Evolutionary conservation across 495 filamentous ascomycete genomes (phyloP), one percentile per base, ranked within the genome.

Genomic region (Penicillium ucsense): DNA sequence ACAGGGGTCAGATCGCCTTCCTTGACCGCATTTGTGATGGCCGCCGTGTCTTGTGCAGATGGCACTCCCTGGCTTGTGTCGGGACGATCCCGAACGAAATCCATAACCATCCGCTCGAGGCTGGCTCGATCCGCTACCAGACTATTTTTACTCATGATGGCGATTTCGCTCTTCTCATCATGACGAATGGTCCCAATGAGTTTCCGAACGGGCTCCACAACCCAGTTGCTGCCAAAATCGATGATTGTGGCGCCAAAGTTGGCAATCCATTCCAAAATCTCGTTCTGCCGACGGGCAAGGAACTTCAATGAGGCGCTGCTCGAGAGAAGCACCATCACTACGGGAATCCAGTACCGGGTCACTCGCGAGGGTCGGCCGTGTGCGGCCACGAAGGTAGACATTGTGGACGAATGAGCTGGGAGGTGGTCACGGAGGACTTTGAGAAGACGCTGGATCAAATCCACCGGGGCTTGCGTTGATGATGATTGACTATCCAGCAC

Each of bases 181-280:
- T 96, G 92, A 8, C 89, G 79, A 56, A 98, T 97, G 0, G 92
- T 98, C 8, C 83, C 81, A 51, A 98, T 77, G 9, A 98, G 74
- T 63, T 89, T 89, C 50, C 78, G 78, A 3, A 81, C 68, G 0
- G 92, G 92, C 11, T 89, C 83, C 12, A 98, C 67, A 10, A 98
- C 86, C 92, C 92, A 98, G 62, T 98, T 98, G 39, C 77, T 66
- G 84, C 88, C 95, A 57, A 98, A 98, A 61, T 95, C 92, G 40
- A 87, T 68, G 0, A 81, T 70, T 4, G 92, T 98, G 0, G 69
- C 57, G 6, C 86, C 89, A 20, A 94, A 65, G 48, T 89, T 81
- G 2, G 71, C 63, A 34, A 94, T 70, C 92, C 88, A 95, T 36
- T 74, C 70, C 27, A 84, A 47, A 12, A 98, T 79, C 41, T 86